Evolutionary conservation across 2,329 filamentous ascomycete species (phyloP).

Genomic region (Trichocomaceae sp.): DNA sequence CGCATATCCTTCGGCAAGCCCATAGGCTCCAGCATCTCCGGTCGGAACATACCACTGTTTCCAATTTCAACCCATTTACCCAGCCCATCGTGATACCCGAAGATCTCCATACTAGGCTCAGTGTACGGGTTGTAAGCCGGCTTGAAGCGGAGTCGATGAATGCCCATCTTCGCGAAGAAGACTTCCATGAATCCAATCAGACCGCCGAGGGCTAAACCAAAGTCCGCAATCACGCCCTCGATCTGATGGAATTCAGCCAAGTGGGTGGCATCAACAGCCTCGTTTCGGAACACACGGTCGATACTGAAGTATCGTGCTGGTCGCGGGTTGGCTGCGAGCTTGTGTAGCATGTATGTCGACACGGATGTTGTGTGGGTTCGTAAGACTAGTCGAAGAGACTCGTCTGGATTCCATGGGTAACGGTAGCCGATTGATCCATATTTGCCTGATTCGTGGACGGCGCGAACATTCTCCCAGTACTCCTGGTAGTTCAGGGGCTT

Average conservation of each 20-base stretch:
- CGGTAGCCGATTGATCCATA: conserved; percentile 95
- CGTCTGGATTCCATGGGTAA: conserved; percentile 85
- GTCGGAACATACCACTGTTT: conserved; percentile 97
- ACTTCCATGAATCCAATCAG: conserved; percentile 91
- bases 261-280: conserved; percentile 94
- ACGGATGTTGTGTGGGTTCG: conserved; percentile 95
- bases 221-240: conserved; percentile 97
- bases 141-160: conserved; percentile 83
- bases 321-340: conserved; percentile 73
- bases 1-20: conserved; percentile 84
- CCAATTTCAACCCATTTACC: conserved; percentile 94
- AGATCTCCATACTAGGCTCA: conserved; percentile 97
- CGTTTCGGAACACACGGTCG: conserved; percentile 95
- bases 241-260: conserved; percentile 98
- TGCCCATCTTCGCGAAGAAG: conserved; percentile 96
- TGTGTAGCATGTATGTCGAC: conserved; percentile 83
- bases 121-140: conserved; percentile 95
- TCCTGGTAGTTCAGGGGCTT: conserved; percentile 62
- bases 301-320: conserved; percentile 98
- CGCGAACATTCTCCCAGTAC: conserved; percentile 82
- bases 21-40: conserved; percentile 95
- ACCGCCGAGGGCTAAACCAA: conserved; percentile 82
- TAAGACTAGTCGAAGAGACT: conserved; percentile 79
- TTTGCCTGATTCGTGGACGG: conserved; percentile 84
- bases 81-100: conserved; percentile 84